Evolutionary conservation across 768 basidiomycete genomes (phyloP).

Genomic region (Multifurca ochricompacta): DNA sequence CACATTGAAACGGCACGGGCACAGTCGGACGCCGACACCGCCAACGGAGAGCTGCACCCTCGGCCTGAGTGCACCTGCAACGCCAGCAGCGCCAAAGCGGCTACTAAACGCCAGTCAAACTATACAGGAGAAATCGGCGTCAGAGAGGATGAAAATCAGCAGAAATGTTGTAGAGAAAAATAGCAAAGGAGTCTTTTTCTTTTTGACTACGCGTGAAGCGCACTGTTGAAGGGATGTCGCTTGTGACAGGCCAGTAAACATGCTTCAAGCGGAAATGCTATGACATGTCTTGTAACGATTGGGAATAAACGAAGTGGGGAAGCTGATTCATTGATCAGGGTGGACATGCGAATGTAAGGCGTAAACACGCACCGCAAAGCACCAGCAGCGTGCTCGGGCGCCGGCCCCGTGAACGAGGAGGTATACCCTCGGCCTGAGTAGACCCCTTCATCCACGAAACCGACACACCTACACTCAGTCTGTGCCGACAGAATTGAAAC

Average conservation of each 20-base stretch:
- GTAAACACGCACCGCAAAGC: background rate
- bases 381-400: background rate
- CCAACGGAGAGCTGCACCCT: background rate
- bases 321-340: background rate
- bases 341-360: too few species aligned
- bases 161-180: background rate
- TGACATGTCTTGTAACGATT: background rate
- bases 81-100: background rate
- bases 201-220: background rate
- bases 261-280: background rate
- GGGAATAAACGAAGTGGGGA: background rate
- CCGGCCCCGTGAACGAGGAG: background rate
- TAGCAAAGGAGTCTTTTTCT: background rate
- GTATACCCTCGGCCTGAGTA: slow-evolving; percentile 7
- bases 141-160: background rate
- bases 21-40: background rate
- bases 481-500: background rate
- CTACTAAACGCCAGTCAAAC: background rate
- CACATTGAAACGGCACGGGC: background rate
- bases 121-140: background rate
- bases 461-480: background rate
- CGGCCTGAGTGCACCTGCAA: background rate
- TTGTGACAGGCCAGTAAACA: too few species aligned
- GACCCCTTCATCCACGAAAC: background rate
- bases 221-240: background rate